phyloP scores from a whole-genome alignment of 169 alveolate genomes.

The Ichthyophthirius multifiliis region DNA sequence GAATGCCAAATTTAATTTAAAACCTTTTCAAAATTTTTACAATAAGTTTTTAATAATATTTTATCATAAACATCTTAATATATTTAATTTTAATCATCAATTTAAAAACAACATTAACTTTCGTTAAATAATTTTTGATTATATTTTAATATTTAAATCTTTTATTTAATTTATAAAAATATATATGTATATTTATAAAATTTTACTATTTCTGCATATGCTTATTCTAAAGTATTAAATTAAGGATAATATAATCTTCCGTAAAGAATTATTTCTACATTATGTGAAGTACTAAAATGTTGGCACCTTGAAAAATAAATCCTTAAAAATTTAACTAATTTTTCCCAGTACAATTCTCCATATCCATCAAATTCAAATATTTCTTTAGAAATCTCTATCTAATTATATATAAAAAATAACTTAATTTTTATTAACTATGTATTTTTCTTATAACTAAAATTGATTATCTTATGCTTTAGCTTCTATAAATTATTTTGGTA shows the following conservation, averaged over 20 bases:
- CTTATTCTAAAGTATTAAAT: neutral
- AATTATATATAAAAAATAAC: neutral
- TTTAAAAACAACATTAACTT: neutral
- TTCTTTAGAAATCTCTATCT: slow-evolving; percentile 1
- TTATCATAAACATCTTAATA: neutral
- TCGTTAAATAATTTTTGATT: neutral
- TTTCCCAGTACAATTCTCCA: slow-evolving; percentile 3
- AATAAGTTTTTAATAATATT: neutral
- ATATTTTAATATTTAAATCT: neutral
- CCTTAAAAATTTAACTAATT: neutral
- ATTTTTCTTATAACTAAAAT: neutral
- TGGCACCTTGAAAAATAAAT: neutral
- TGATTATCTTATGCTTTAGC: neutral
- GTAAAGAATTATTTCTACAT: neutral
- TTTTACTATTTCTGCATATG: neutral
- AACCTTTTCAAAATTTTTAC: neutral
- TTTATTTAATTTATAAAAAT: no score
- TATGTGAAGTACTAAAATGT: neutral
- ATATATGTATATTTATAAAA: neutral
- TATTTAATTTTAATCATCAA: neutral
- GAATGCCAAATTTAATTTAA: neutral
- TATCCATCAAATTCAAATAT: neutral
- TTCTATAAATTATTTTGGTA: neutral
- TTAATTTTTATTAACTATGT: neutral
- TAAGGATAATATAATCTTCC: neutral